phyloP scores from a whole-genome alignment of 495 filamentous ascomycete genomes.

The Sphaerosporella brunnea region DNA sequence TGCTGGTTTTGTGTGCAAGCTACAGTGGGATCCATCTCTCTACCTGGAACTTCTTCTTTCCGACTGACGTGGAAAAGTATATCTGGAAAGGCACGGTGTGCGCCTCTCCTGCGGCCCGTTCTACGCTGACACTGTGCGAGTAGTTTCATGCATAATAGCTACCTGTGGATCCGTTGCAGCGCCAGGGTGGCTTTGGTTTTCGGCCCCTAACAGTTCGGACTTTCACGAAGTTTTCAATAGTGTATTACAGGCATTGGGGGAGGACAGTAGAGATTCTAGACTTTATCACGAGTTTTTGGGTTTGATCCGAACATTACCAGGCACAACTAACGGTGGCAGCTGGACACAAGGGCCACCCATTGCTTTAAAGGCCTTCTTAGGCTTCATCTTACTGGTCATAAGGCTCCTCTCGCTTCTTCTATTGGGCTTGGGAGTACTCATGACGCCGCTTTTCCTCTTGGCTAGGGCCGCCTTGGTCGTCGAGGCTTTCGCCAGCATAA shows the following conservation, averaged over 20 bases:
- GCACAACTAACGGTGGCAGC: neutral
- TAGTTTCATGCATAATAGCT: neutral
- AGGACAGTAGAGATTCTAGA: neutral
- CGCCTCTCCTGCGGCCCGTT: neutral
- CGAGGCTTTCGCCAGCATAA: neutral
- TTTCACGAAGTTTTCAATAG: neutral
- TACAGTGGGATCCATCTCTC: slow-evolving; percentile 6
- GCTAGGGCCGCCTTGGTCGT: neutral
- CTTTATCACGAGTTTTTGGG: too few species aligned
- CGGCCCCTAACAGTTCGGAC: neutral
- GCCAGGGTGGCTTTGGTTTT: neutral
- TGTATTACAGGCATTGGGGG: neutral
- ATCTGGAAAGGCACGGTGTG: slow-evolving; percentile 5
- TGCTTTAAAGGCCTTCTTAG: neutral
- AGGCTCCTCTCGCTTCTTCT: neutral
- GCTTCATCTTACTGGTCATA: neutral
- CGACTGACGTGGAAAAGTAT: neutral
- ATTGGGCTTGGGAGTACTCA: neutral
- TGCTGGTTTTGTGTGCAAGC: neutral
- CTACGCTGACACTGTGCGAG: neutral
- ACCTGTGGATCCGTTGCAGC: neutral
- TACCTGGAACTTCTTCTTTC: slow-evolving; percentile 8
- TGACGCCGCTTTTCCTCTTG: neutral
- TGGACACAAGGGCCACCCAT: neutral
- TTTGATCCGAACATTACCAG: neutral